Conservation (phyloP, 768 basidiomycete genomes). For the Trametes villosa region DNA sequence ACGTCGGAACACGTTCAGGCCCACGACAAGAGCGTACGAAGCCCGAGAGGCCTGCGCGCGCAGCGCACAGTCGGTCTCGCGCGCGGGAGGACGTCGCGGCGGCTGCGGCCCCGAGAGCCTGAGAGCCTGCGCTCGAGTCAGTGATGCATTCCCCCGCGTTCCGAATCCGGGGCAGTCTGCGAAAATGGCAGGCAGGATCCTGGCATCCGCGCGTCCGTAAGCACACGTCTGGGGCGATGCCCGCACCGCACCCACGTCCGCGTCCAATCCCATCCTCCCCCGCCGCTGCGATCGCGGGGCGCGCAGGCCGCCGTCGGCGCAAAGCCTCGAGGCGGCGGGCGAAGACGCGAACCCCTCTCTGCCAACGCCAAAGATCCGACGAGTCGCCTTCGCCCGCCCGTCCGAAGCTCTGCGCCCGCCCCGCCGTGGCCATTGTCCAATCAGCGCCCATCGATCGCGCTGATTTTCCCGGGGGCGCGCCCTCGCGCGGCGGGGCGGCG, state of each 20-base stretch:
- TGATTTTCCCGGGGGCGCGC: not conserved
- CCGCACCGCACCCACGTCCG: not conserved
- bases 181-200: conserved; percentile 9
- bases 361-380: conserved; percentile 13
- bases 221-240: conserved; percentile 8
- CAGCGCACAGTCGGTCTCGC: conserved; percentile 6
- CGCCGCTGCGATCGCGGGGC: conserved; percentile 15
- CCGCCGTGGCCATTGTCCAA: not conserved
- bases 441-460: conserved; percentile 15
- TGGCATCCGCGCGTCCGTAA: not conserved
- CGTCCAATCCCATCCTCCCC: not conserved
- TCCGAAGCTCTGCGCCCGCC: conserved; percentile 9
- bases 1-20: conserved; percentile 9
- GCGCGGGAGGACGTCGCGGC: conserved; percentile 3
- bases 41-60: conserved; percentile 1
- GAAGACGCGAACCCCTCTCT: too few species aligned
- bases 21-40: not conserved
- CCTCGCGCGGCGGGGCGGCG: not conserved
- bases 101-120: conserved; percentile 15
- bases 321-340: too few species aligned
- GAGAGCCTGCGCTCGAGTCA: conserved; percentile 17
- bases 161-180: conserved; percentile 6
- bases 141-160: conserved; percentile 11
- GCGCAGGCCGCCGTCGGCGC: conserved; percentile 2
- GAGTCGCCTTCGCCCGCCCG: conserved; percentile 8